Evolutionary conservation across 2,329 filamentous ascomycete genomes (phyloP), one percentile per base, ranked within the genome.

Genomic region (Neonectria sp.): DNA sequence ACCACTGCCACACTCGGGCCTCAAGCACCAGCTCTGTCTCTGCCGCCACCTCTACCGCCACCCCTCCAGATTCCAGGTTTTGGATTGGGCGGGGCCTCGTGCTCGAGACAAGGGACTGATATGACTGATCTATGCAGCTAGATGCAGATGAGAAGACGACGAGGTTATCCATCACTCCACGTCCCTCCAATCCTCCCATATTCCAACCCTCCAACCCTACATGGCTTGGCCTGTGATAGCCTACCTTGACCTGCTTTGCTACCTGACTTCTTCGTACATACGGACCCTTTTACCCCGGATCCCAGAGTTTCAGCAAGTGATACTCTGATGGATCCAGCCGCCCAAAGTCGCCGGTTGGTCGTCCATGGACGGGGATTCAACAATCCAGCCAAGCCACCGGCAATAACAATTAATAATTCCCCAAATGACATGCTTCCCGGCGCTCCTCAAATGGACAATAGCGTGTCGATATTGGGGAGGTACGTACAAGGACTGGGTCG

Each of bases 401-500:
- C 60, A 56, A 62, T 62, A 35, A 21, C 33, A 12, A 53, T 45
- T 35, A 51, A 60, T 52, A 52, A 62, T 56, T 40, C 52, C 43
- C 52, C 43, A 62, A 62, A 56, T 56, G 46, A 45, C 33, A 49
- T 49, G 40, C 21, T 37, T 27, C 59, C 33, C 56, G 15, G 52
- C 45, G 60, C 60, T 58, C 55, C 17, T 46, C n/a, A 40, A 40
- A 35, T 40, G 37, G 21, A 40, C 37, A 17, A 17, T 40, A 15
- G 37, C 29, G 31, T 48, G 29, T 35, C 55, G 58, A 63, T 53
- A 63, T 45, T 63, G 35, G 37, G 17, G 2, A 29, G 68, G 65
- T 67, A 67, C 67, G 59, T 67, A 65, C 55, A 53, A 53, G 56
- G 25, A 35, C 48, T 55, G 61, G 60, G 68, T 27, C 60, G 59